Base-by-base conservation (phyloP, 768 basidiomycete genomes). In the Lanmaoa rubissima region DNA sequence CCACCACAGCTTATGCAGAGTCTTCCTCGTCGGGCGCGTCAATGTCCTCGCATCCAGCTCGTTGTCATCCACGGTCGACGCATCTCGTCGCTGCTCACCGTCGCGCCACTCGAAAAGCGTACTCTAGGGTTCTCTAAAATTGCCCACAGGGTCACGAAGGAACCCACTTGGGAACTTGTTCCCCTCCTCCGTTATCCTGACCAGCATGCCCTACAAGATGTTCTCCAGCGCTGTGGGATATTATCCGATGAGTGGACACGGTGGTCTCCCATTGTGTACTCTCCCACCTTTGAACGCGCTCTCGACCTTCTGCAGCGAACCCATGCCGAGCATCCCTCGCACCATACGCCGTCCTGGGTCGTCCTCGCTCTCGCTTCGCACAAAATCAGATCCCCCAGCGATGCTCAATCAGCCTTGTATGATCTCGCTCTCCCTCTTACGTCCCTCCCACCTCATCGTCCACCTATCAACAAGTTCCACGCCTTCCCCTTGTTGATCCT, bases 281-380 rank as follows among this genome's bases (percentile, higher is more conserved):
- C 75, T 6, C 61, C 68, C 31, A 71, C 75, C 42, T 66, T 82
- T 14, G 66, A 69, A 32, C 39, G 52, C 26, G 74, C 77, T 1
- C 46, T 76, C 7, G 43, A 57, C 19, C 38, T 59, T 16, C 34
- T 77, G 7, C 58, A 57, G 28, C 28, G 53, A 32, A 34, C 49
- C 10, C 58, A 53, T 4, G 31, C 46, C 38, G n/a, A 51, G 35
- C 11, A 47, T 38, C 5, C 51, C 16, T 16, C 36, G 2, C n/a
- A 28, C 4, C 38, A 31, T 3, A 55, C 74, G 13, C 86, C 87
- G 0, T 60, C 76, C 0, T 88, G 85, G 85, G 69, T 85, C n/a
- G 65, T 80, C 12, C 68, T 88, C 32, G 75, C 78, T 44, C 72
- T 87, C 41, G 69, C 79, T 16, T 70, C 66, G 4, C 76, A 76